Conservation (phyloP, 257 asterid genomes). For the Nicotiana sylvestris region DNA sequence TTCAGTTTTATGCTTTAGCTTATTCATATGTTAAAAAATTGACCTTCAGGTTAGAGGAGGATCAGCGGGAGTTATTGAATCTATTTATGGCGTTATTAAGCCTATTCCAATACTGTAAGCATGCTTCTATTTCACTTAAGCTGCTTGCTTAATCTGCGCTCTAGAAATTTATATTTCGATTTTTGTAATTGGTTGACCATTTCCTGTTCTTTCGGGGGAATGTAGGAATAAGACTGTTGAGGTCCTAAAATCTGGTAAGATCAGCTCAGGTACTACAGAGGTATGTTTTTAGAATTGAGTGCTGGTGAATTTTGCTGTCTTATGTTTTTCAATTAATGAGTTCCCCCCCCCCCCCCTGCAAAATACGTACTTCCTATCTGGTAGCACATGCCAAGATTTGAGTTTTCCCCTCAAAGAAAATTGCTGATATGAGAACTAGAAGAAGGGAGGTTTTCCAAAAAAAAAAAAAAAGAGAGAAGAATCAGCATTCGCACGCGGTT, state of each 20-base stretch:
- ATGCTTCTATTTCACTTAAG: not conserved
- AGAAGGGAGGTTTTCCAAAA: not conserved
- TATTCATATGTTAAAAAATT: not conserved
- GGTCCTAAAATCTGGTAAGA: slow-evolving; percentile 54
- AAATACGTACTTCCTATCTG: too few species aligned
- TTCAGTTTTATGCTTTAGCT: not conserved
- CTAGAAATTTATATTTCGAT: not conserved
- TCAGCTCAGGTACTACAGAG: slow-evolving; percentile 70
- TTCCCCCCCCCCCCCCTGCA: too few species aligned
- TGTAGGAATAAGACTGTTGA: slow-evolving; percentile 51
- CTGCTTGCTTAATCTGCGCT: not conserved
- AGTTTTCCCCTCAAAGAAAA: not conserved
- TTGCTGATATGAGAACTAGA: not conserved
- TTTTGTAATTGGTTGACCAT: not conserved
- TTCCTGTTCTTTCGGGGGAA: not conserved
- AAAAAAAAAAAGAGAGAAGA: too few species aligned
- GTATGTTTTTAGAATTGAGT: slow-evolving; percentile 26
- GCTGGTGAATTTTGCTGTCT: not conserved
- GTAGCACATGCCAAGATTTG: not conserved
- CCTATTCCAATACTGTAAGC: slow-evolving; percentile 70
- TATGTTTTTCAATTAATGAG: not conserved
- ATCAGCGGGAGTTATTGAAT: slow-evolving; percentile 83
- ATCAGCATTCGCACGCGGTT: not conserved
- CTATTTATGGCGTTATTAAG: slow-evolving; percentile 71
- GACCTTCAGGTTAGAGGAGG: slow-evolving; percentile 77